Evolutionary conservation across 257 asterid species (phyloP).

Genomic region (Buddleja alternifolia): DNA sequence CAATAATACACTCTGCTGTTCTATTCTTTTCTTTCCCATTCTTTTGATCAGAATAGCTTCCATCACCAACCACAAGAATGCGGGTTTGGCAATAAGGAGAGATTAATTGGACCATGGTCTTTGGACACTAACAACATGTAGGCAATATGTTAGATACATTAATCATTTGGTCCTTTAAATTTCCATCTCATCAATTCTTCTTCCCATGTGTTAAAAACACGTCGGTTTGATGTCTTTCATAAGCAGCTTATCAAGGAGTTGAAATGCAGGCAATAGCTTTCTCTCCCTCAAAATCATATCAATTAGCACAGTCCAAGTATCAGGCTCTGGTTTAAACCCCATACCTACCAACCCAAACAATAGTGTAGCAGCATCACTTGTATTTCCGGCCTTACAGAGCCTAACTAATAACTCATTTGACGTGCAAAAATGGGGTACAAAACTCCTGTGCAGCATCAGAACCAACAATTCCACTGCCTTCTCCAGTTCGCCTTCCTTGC

Average conservation of each 20-base stretch:
- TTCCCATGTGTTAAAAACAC: background rate
- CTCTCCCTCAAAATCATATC: constrained; percentile 71
- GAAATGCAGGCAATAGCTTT: constrained; percentile 75
- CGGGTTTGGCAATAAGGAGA: background rate
- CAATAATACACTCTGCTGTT: no score
- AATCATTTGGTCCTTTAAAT: background rate
- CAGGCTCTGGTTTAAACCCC: constrained; percentile 74
- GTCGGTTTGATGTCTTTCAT: constrained; percentile 12
- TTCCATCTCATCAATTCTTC: background rate
- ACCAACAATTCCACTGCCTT: constrained; percentile 58
- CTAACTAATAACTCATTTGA: constrained; percentile 78
- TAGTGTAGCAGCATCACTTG: constrained; percentile 54
- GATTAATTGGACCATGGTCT: background rate
- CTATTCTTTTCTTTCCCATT: no score
- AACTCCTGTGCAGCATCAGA: constrained; percentile 77
- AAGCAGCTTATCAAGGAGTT: constrained; percentile 64
- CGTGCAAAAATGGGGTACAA: constrained; percentile 80
- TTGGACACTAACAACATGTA: no score
- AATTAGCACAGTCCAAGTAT: constrained; percentile 68
- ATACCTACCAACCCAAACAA: constrained; percentile 57
- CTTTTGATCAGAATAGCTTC: no score
- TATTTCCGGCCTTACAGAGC: constrained; percentile 74
- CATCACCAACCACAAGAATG: background rate
- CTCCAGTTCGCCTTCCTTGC: constrained; percentile 67
- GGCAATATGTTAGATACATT: no score